Base-by-base conservation (phyloP, 1,139 yeast species). In the Saccharomyces hybrid region DNA sequence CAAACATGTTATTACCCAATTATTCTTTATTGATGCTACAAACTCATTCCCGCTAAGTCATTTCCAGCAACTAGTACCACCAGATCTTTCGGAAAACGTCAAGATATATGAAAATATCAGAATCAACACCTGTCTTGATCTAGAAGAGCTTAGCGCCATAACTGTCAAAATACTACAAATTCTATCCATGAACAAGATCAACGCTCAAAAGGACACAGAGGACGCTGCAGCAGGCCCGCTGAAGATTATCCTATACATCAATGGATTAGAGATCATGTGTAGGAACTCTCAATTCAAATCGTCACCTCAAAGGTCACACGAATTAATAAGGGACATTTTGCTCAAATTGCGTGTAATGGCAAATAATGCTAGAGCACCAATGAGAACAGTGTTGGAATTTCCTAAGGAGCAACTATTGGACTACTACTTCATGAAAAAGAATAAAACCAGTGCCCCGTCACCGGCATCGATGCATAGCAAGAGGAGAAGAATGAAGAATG, bases 211-310 rank as follows among this genome's bases (percentile, higher is more conserved):
- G 14, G 29, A 47, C 9, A 53, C 52, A 26, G 41, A 29, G 11
- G 23, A 44, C 9, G 9, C 20, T 1, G n/a, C 26, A 1, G 32
- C 46, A 0, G 28, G 47, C 23, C 51, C 53, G 13, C 47, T 52
- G 5, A 53, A 56, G 16, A 56, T 58, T n/a, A 51, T 60, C 26
- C 31, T 64, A 2, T 46, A 62, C 6, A 53, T 67, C 13, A 60
- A 60, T 20, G 70, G 70, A 1, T 52, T 66, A 13, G 68, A 66
- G 16, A 58, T 61, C 11, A 66, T 66, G 64, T 65, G 61, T 51
- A 56, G 63, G 26, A 65, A 63, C 53, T 57, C 67, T 0, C 64
- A 58, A 14, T 51, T 63, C 29, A 56, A 53, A 6, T 59, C 61
- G 27, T 46, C 61, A 0, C 53, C 57, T 8, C 55, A 52, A 23